These are phyloP conservation scores for Botrytis tulipae DNA, from an alignment of 2,329 filamentous ascomycete genomes.

Conservation along the genomic window DNA sequence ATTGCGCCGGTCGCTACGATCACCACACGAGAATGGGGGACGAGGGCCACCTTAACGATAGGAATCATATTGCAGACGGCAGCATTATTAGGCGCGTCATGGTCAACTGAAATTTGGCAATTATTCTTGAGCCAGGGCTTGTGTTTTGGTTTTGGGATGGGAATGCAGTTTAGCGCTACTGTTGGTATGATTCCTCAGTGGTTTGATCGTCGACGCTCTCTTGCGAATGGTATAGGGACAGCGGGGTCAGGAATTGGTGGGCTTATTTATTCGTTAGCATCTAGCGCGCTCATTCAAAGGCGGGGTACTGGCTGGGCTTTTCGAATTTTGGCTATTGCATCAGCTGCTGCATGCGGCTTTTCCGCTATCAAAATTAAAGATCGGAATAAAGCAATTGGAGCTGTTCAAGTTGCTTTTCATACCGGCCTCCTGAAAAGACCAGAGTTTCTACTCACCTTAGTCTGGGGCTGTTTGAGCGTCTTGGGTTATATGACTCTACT, in stretches of 20 bases:
- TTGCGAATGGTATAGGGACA: background rate
- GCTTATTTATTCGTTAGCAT: background rate
- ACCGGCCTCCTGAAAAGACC: background rate
- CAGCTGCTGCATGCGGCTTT: background rate
- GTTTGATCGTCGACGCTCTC: background rate
- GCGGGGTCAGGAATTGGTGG: background rate
- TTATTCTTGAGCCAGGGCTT: background rate
- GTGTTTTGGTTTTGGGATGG: background rate
- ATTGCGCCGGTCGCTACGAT: background rate
- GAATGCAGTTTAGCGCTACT: background rate
- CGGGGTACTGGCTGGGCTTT: background rate
- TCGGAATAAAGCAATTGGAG: background rate
- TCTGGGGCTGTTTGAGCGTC: background rate
- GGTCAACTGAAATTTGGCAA: background rate
- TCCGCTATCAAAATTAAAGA: background rate
- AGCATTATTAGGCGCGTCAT: background rate
- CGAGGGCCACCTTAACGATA: background rate
- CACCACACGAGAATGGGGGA: background rate
- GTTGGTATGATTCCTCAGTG: background rate
- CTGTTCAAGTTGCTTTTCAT: background rate
- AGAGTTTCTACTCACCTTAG: background rate
- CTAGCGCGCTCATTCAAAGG: background rate
- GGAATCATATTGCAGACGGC: background rate
- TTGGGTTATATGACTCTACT: background rate
- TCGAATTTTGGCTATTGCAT: background rate